Base-by-base conservation (phyloP, 495 filamentous ascomycete genomes). In the Penicillium odoratum region DNA sequence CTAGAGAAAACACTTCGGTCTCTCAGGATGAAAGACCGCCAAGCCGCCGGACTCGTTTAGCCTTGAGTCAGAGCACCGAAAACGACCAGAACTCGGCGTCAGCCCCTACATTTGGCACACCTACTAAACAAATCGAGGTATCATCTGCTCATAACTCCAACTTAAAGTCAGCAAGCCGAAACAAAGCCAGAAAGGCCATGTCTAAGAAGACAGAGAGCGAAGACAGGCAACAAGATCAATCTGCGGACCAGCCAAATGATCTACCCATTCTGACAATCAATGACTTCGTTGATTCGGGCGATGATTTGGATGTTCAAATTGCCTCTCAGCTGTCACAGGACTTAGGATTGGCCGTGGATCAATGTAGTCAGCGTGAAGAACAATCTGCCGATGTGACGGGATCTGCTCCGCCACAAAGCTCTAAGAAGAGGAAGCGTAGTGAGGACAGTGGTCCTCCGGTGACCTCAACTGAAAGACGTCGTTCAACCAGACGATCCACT, bases 291-390 rank as follows among this genome's bases (percentile, higher is more conserved):
- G 71, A 75, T 45, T 74, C 59, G 9, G 69, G 69, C 16, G 77
- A 80, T 51, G 77, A 79, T 21, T 65, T 73, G 59, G 76, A 80
- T 11, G 65, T 70, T 7, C 75, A 78, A 53, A 66, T 74, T 34
- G 73, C 75, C 11, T 80, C 76, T 43, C 77, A 80, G 53, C 66
- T 80, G 7, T 73, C 71, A 49, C 68, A 76, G 51, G 77, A 80
- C 52, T 58, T 79, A 33, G 74, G 71, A 26, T 56, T 67, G 25
- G 74, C 74, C 10, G 66, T 70, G 11, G 71, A 75, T 55, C 40
- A 64, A 47, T 34, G 62, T 45, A 62, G 51, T 9, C 60, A 51
- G 9, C 21, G 9, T 38, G 46, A 57, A 21, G 47, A 47, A 18
- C 26, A 48, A 26, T 16, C 25, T 51, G 45, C 38, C 29, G 56